Base-by-base conservation (phyloP, 2,329 filamentous ascomycete genomes). In the Penicillium sp. region DNA sequence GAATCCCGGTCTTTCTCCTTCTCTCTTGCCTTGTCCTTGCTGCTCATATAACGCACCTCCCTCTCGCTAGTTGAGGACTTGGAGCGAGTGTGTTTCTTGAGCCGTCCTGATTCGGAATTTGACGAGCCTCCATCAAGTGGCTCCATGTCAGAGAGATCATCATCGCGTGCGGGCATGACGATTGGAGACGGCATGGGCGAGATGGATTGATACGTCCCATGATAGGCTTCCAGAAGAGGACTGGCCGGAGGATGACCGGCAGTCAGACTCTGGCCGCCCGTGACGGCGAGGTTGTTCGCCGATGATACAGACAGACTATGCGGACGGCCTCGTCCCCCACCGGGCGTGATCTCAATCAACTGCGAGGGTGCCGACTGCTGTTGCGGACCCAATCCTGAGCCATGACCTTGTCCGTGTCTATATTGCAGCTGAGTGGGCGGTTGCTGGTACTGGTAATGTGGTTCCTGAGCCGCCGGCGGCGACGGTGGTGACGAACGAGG, bases 141-240 rank as follows among this genome's bases (percentile, higher is more conserved):
- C 47, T 79, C 76, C 8, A 80, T 51, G 49, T 79, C 73, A 26
- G 74, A 75, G 26, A 78, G 64, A 24, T 81, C 79, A 8, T 82
- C 75, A 33, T 78, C 73, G 28, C 75, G 68, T 41, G 60, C 84
- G 25, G 67, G 75, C 25, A 90, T 73, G 59, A 81, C 73, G 49
- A 81, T 73, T 0, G 90, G 88, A 0, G 90, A 90, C 0, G 90
- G 90, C 88, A 96, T 95, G 0, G 91, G 90, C 0, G 90, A 95
- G 59, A 94, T 87, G 49, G 88, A 88, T 68, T 97, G 91, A 61
- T 95, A 97, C 0, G 90, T 95, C 35, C 91, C 91, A 53, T 85
- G 86, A 69, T 97, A 97, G 1, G 93, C 85, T 70, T 97, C 91
- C 2, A 95, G 80, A 43, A 97, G 76, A 0, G 91, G 93, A 53